These are phyloP conservation scores for Raffaelea deltoideospora DNA, from an alignment of 2,329 filamentous ascomycete species.

Conservation along the genomic window DNA sequence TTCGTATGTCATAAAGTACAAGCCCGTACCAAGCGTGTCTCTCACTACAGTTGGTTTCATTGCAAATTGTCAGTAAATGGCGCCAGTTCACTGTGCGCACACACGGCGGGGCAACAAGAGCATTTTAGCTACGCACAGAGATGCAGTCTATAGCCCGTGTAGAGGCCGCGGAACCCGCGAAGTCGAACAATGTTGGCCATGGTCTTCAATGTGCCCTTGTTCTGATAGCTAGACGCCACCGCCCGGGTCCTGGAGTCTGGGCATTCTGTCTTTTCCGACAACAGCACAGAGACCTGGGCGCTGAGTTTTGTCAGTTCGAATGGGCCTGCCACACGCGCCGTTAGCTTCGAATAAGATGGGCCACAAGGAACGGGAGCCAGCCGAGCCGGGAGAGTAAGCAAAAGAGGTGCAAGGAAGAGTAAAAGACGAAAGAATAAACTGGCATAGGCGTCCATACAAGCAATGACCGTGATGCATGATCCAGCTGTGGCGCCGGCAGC, in stretches of 20 bases:
- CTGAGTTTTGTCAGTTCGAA: slow-evolving; percentile 85
- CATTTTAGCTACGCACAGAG: slow-evolving; percentile 38
- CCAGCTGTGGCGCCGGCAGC: slow-evolving; percentile 66
- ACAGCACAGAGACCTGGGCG: slow-evolving; percentile 68
- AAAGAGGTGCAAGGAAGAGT: neutral
- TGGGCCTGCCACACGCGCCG: slow-evolving; percentile 35
- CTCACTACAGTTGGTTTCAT: slow-evolving; percentile 37
- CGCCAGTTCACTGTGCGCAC: too few relatives aligned
- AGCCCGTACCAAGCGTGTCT: slow-evolving; percentile 68
- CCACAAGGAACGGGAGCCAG: too few relatives aligned
- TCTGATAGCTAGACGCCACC: slow-evolving; percentile 55
- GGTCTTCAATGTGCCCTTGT: slow-evolving; percentile 62
- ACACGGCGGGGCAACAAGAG: neutral
- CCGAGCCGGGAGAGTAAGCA: too few relatives aligned
- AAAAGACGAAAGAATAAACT: neutral
- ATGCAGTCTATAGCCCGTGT: slow-evolving; percentile 68
- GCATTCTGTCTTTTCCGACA: slow-evolving; percentile 42
- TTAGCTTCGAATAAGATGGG: too few relatives aligned
- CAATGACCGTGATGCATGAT: slow-evolving; percentile 63
- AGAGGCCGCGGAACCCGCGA: slow-evolving; percentile 57
- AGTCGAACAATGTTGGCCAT: slow-evolving; percentile 64
- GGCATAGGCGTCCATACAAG: slow-evolving; percentile 52
- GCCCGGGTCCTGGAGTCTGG: slow-evolving; percentile 35
- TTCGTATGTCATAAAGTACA: slow-evolving; percentile 85
- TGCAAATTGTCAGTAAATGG: neutral